phyloP scores from a whole-genome alignment of 306 rosid species.

The Carpinus fangiana region DNA sequence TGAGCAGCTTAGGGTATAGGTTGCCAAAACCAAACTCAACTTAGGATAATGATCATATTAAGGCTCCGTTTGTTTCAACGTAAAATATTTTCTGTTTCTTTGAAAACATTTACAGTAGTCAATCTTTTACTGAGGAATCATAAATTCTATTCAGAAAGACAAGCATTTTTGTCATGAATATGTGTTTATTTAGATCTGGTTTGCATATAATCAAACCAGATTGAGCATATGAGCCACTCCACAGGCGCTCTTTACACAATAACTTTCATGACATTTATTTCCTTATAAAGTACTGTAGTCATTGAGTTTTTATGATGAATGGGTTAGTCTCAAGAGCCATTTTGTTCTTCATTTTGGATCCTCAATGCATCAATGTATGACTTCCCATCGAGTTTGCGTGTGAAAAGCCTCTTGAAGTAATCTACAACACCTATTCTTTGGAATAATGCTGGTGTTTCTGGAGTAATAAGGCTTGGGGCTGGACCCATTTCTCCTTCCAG shows the following conservation, averaged over 20 bases:
- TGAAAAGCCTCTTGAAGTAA: constrained; percentile 31
- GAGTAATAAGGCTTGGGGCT: constrained; percentile 36
- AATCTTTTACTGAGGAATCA: no score
- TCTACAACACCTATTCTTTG: constrained; percentile 38
- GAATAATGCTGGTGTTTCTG: constrained; percentile 38
- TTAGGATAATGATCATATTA: neutral
- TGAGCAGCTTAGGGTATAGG: no score
- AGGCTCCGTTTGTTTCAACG: neutral
- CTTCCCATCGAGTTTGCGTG: constrained; percentile 34
- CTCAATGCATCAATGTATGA: constrained; percentile 43
- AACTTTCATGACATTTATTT: neutral
- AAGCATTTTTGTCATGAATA: no score
- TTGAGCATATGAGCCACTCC: neutral
- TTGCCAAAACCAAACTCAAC: no score
- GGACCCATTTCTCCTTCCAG: constrained; percentile 52
- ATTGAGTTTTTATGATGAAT: neutral
- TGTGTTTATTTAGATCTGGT: neutral
- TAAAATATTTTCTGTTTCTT: no score
- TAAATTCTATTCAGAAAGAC: no score
- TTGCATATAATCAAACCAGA: neutral
- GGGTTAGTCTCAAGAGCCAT: neutral
- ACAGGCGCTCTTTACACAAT: neutral
- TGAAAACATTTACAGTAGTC: no score
- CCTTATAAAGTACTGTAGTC: no score
- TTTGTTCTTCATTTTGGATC: constrained; percentile 6